A percentile compares a stretch with the other conserved stretches of the same genome.
These are phyloP conservation scores for Neckera pumila DNA, from an alignment of 225 moss, liverwort and hornwort genomes.

Conservation along the genomic window DNA sequence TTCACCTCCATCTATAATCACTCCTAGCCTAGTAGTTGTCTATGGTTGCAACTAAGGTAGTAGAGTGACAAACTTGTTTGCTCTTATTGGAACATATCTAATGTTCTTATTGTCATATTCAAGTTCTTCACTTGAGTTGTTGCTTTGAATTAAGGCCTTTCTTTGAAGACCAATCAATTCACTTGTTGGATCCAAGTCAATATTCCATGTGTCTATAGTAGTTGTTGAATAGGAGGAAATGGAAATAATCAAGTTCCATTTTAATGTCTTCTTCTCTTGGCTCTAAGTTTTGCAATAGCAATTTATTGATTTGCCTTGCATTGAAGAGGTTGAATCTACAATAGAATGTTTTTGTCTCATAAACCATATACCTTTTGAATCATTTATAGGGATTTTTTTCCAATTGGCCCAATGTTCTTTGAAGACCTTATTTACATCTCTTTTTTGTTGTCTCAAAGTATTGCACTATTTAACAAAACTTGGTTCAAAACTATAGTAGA, in stretches of 20 bases:
- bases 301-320: background rate
- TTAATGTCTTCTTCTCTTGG: background rate
- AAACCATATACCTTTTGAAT: background rate
- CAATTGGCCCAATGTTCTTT: background rate
- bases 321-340: rapidly evolving
- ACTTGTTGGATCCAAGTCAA: no score
- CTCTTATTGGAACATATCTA: background rate
- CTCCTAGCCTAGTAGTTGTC: background rate
- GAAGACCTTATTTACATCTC: background rate
- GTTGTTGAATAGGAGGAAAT: no score
- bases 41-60: background rate
- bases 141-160: background rate
- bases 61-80: background rate
- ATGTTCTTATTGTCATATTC: background rate
- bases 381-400: background rate
- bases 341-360: background rate
- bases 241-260: background rate
- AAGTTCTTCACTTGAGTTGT: background rate
- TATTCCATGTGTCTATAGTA: no score
- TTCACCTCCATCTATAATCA: no score
- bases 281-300: background rate
- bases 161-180: background rate
- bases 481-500: no score
- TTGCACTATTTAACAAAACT: no score
- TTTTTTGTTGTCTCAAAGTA: background rate